Evolutionary conservation across 1,284 basidiomycete genomes (phyloP), one percentile per base, ranked within the genome.

Genomic region (Malassezia sp.): DNA sequence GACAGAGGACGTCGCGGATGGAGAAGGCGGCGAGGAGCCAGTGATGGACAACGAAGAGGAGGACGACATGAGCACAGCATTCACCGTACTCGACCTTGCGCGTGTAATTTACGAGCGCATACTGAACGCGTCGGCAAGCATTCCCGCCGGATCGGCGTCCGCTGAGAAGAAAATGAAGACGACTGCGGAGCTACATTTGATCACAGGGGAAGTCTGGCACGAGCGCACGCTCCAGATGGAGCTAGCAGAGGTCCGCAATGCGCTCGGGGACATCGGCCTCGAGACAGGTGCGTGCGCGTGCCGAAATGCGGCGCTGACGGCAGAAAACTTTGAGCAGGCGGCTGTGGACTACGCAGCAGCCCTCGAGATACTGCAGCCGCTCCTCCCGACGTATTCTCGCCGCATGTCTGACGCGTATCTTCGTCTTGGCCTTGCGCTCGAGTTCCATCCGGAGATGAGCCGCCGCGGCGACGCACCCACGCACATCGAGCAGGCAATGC

Each of bases 261-360:
- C 62, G 43, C 54, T 68, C n/a, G 66, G 60, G 27, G 66, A 68
- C 33, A 57, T 67, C 5, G 66, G 66, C 11, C 47, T 68, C 24
- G 66, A 68, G 40, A 54, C 53, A n/a, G 63, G 56, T 57, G 32
- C 28, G 56, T 46, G 8, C 11, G 11, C 17, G 5, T 32, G n/a
- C n/a, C 28, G 15, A 2, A 31, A n/a, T n/a, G n/a, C n/a, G n/a
- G 20, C 22, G 17, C 28, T 30, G 18, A n/a, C 29, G 11, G 4
- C 32, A 56, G 58, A 68, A 42, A 67, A 69, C 59, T 69, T 69
- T 42, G 50, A 59, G 22, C 64, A 69, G 35, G 60, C 63, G 1
- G 65, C 66, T 2, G 36, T 52, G 2, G 66, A 69, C 50, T 69
- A 69, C 45, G 44, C 39, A 2, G 47, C 53, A 5, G 49, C 56